A percentile compares a stretch with the other conserved stretches of the same genome.
These are phyloP conservation scores for Fulvia fulva DNA, from an alignment of 2,329 filamentous ascomycete species.

Conservation along the genomic window DNA sequence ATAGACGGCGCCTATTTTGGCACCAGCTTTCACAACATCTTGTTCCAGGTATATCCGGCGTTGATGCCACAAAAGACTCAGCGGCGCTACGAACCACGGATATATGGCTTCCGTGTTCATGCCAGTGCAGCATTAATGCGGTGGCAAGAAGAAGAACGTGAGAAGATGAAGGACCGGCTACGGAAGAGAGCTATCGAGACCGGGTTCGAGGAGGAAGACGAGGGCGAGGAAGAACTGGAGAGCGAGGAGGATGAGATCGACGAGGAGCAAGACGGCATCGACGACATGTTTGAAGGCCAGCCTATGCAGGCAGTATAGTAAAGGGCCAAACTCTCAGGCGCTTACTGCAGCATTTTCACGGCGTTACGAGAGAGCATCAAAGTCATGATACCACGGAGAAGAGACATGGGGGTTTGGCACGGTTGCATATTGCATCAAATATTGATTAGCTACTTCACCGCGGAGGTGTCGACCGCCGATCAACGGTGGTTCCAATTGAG, in stretches of 20 bases:
- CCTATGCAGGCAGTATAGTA: slow-evolving; percentile 20
- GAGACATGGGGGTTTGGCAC: not conserved
- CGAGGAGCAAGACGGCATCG: slow-evolving; percentile 53
- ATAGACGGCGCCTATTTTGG: slow-evolving; percentile 99
- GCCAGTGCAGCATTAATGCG: slow-evolving; percentile 79
- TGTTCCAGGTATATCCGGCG: slow-evolving; percentile 95
- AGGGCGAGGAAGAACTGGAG: slow-evolving; percentile 56
- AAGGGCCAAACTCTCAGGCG: not conserved
- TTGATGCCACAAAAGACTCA: slow-evolving; percentile 81
- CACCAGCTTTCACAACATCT: slow-evolving; percentile 96
- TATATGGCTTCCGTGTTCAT: slow-evolving; percentile 96
- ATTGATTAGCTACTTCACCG: not conserved
- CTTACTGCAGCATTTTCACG: not conserved
- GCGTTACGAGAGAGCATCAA: not conserved
- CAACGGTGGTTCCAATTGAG: not conserved
- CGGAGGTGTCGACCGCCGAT: not conserved
- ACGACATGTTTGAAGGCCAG: slow-evolving; percentile 40
- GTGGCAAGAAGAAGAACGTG: slow-evolving; percentile 81
- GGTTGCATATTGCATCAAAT: not conserved
- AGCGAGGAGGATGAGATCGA: slow-evolving; percentile 57
- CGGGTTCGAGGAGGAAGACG: slow-evolving; percentile 70
- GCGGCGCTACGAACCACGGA: slow-evolving; percentile 80
- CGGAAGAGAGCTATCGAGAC: slow-evolving; percentile 66
- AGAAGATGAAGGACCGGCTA: slow-evolving; percentile 77
- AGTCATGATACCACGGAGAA: not conserved